Conservation (phyloP, 148 eudicot genomes). For the Cornus controversa region DNA sequence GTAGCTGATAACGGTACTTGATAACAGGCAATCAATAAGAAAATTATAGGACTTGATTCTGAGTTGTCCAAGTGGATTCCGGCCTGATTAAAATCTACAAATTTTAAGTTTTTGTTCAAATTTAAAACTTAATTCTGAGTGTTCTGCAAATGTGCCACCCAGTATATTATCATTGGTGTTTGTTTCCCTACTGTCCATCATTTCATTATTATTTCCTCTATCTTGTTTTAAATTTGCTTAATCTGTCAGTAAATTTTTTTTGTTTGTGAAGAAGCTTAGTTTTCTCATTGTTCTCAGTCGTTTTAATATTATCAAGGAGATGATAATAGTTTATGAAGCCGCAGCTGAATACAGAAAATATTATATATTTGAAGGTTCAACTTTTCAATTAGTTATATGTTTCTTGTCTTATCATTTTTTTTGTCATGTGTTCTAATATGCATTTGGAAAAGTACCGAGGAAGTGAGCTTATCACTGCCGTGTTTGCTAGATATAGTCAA, state of each 20-base stretch:
- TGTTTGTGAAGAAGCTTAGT: slow-evolving; percentile 4
- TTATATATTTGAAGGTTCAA: neutral
- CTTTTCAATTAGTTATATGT: neutral
- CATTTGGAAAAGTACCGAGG: too few species aligned
- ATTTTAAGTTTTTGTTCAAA: too few species aligned
- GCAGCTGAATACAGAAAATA: neutral
- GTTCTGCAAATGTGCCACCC: neutral
- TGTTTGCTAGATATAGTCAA: neutral
- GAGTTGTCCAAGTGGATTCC: too few species aligned
- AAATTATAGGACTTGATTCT: too few species aligned
- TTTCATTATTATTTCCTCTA: neutral
- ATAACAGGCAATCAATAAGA: too few species aligned
- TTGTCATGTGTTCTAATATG: neutral
- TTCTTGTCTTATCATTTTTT: neutral
- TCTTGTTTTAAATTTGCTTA: too few species aligned
- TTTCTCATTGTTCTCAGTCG: neutral
- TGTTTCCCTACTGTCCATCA: neutral
- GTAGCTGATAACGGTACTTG: too few species aligned
- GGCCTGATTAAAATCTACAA: too few species aligned
- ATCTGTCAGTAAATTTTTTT: neutral
- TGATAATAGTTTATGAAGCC: neutral
- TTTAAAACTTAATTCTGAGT: too few species aligned
- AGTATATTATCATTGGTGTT: neutral
- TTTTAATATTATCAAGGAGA: neutral
- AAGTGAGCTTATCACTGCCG: neutral